A percentile compares a stretch with the other conserved stretches of the same genome.
These are phyloP conservation scores for Kurtzmaniella quercitrusa DNA, from an alignment of 1,139 yeast genomes.

Conservation along the genomic window DNA sequence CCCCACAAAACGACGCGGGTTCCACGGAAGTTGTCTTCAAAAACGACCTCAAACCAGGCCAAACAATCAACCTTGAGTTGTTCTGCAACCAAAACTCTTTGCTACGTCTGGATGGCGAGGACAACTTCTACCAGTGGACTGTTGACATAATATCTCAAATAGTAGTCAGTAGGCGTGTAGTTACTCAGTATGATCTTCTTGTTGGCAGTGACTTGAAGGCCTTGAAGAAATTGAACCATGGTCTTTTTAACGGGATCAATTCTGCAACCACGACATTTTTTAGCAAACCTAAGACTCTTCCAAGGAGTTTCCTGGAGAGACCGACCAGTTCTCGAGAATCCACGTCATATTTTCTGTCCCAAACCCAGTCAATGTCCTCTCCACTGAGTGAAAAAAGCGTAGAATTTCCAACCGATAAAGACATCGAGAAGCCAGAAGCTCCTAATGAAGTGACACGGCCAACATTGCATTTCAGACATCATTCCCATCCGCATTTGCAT, in stretches of 20 bases:
- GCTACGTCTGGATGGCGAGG: conserved; percentile 17
- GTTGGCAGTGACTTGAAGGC: conserved; percentile 41
- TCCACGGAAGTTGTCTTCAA: conserved; percentile 32
- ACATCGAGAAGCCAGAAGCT: neutral
- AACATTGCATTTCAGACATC: neutral
- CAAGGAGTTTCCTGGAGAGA: neutral
- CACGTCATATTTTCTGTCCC: neutral
- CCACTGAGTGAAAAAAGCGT: neutral
- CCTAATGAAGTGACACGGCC: neutral
- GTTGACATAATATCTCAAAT: conserved; percentile 83
- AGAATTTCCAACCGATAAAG: neutral
- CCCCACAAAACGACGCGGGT: conserved; percentile 20
- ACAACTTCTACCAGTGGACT: conserved; percentile 60
- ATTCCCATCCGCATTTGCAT: conserved; percentile 13
- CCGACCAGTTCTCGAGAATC: neutral
- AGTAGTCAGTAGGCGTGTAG: conserved; percentile 64
- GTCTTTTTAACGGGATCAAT: conserved; percentile 11
- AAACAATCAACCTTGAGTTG: conserved; percentile 46
- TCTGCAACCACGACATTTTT: neutral
- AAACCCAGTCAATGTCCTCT: neutral
- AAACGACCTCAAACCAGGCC: conserved; percentile 59
- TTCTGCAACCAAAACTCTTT: conserved; percentile 44
- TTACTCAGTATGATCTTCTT: conserved; percentile 62
- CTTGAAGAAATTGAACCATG: conserved; percentile 31
- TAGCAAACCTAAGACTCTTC: neutral